Evolutionary conservation across 108 stramenopile genomes (phyloP), one percentile per base, ranked within the genome.

Genomic region (Skeletonema costatum): DNA sequence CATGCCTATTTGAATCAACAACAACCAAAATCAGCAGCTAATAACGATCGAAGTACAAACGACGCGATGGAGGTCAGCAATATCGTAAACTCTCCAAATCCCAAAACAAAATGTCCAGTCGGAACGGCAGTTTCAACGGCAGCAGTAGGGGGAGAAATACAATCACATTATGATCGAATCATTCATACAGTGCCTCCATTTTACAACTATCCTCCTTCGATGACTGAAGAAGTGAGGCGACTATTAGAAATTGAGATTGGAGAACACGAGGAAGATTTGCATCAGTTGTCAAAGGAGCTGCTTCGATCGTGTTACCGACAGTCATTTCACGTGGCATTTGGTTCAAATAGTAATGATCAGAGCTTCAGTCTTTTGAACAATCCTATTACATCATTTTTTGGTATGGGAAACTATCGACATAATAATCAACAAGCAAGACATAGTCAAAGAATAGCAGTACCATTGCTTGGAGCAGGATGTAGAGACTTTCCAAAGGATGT

Each of bases 181-280:
- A 69, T 90, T 14, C 91, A 92, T 68, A 87, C 91, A 0, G 88
- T 86, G 2, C 91, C 91, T 2, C 91, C 91, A 29, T 92, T 92
- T 77, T 88, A 83, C 69, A 38, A 65, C 13, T 78, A 87, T 70
- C 78, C 78, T 60, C 81, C 80, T 33, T 48, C 70, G 4, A 46
- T 68, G 8, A 74, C 74, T 0, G 9, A 44, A 17, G 75, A 75
- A 60, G n/a, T 75, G 56, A 65, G 60, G 17, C 46, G 63, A 64
- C 17, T 73, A 10, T 51, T 73, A 17, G 48, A 32, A 10, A 58
- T 74, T 61, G 66, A 68, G 1, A 46, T 39, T 0, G 66, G 44
- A 42, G 29, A 17, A 17, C 6, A 32, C 56, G 64, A 21, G 39
- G 63, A 80, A 9, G 17, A 60, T 17, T 56, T 83, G 35, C 60